Evolutionary conservation across 1,284 basidiomycete species (phyloP).

Genomic region (Cryptococcus sp.): DNA sequence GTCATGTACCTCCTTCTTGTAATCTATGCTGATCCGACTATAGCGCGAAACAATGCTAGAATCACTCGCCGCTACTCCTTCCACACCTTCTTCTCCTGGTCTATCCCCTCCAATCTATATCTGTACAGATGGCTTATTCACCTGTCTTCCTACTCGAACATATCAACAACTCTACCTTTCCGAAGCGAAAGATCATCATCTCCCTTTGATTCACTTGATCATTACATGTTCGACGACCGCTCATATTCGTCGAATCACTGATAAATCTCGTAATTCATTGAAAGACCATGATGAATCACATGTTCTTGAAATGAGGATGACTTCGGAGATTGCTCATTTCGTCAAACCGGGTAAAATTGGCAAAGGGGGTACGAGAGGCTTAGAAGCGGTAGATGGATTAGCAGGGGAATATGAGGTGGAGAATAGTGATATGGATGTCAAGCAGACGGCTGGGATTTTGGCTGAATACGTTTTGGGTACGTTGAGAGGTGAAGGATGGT

Average conservation of each 20-base stretch:
- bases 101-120: neutral
- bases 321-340: slow-evolving; percentile 28
- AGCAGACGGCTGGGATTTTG: slow-evolving; percentile 19
- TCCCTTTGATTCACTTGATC: slow-evolving; percentile 1
- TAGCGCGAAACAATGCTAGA: neutral
- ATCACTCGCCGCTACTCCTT: neutral
- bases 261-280: neutral
- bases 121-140: neutral
- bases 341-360: neutral
- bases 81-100: neutral
- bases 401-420: slow-evolving; percentile 34
- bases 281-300: slow-evolving; percentile 10
- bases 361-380: neutral
- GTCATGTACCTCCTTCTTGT: neutral
- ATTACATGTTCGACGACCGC: slow-evolving; percentile 1
- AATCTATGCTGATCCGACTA: neutral
- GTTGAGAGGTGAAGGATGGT: slow-evolving; percentile 16
- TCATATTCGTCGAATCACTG: neutral
- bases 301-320: slow-evolving; percentile 29
- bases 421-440: slow-evolving; percentile 15
- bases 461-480: slow-evolving; percentile 28
- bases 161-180: slow-evolving; percentile 1
- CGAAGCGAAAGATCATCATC: neutral
- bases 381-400: slow-evolving; percentile 12
- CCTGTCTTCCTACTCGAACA: neutral